phyloP scores from a whole-genome alignment of 2,329 filamentous ascomycete genomes.

The Celoporthe dispersa region DNA sequence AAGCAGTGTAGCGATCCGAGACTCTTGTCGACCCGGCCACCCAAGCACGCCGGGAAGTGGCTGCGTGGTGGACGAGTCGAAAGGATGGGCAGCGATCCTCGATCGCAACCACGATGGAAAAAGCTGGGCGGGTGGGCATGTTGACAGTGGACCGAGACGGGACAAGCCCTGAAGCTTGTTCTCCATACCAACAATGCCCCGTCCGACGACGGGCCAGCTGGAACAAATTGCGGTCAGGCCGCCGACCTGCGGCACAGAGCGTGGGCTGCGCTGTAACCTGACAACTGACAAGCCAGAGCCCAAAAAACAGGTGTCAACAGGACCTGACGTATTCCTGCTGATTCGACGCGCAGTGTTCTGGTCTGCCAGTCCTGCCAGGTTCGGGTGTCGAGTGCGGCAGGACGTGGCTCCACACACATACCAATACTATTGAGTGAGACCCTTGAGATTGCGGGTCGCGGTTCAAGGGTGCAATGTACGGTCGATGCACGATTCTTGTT shows the following conservation, averaged over 20 bases:
- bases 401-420: background rate
- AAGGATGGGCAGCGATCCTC: background rate
- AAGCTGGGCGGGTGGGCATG: background rate
- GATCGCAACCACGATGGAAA: background rate
- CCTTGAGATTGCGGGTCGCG: conserved; percentile 8
- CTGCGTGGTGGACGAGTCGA: background rate
- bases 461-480: background rate
- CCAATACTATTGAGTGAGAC: conserved; percentile 1
- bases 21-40: background rate
- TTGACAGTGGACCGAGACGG: background rate
- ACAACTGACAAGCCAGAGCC: background rate
- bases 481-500: background rate
- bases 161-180: conserved; percentile 3
- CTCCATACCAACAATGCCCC: background rate
- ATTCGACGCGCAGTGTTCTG: background rate
- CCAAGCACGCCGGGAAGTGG: background rate
- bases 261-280: background rate
- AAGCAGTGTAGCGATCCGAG: background rate
- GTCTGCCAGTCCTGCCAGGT: background rate
- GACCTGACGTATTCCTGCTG: background rate
- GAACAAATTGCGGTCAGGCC: background rate
- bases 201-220: background rate
- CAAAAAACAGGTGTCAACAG: background rate
- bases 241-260: background rate
- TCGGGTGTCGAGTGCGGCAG: background rate